These are phyloP conservation scores for Pythium periplocum DNA, from an alignment of 352 stramenopile genomes.

Conservation along the genomic window DNA sequence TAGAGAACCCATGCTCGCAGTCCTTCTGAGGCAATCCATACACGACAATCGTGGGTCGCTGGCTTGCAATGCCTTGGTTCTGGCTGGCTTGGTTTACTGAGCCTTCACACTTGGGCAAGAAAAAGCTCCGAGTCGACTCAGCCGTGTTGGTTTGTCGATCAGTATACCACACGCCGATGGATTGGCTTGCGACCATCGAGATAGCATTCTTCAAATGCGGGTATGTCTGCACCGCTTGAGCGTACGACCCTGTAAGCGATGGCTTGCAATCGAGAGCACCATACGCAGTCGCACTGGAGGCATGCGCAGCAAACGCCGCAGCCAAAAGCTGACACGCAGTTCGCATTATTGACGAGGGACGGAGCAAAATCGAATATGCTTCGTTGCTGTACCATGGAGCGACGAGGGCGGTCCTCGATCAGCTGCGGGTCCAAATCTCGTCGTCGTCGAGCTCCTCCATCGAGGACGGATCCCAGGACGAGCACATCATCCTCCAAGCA, in stretches of 20 bases:
- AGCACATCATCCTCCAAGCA: no score
- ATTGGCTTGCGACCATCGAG: slow-evolving; percentile 2
- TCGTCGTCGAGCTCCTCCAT: no score
- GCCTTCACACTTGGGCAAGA: slow-evolving; percentile 2
- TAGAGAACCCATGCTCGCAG: slow-evolving; percentile 15
- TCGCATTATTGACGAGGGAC: slow-evolving; percentile 1
- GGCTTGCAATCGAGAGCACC: not conserved
- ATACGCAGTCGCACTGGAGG: not conserved
- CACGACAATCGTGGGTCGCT: slow-evolving; percentile 15
- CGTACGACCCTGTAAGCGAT: slow-evolving; percentile 1
- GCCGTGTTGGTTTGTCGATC: slow-evolving; percentile 7
- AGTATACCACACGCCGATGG: slow-evolving; percentile 5
- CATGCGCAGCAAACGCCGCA: not conserved
- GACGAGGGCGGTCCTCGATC: no score
- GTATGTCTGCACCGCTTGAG: slow-evolving; percentile 3
- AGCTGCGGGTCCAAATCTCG: no score
- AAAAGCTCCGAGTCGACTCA: not conserved
- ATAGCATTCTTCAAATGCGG: slow-evolving; percentile 3
- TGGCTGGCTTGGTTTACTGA: not conserved
- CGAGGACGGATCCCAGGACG: no score
- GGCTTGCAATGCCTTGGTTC: not conserved
- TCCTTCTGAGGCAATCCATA: slow-evolving; percentile 20
- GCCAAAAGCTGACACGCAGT: not conserved
- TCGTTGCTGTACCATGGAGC: no score
- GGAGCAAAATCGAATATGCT: no score